Evolutionary conservation across 2,329 filamentous ascomycete genomes (phyloP), one percentile per base, ranked within the genome.

Genomic region (Ramularia endophylla): DNA sequence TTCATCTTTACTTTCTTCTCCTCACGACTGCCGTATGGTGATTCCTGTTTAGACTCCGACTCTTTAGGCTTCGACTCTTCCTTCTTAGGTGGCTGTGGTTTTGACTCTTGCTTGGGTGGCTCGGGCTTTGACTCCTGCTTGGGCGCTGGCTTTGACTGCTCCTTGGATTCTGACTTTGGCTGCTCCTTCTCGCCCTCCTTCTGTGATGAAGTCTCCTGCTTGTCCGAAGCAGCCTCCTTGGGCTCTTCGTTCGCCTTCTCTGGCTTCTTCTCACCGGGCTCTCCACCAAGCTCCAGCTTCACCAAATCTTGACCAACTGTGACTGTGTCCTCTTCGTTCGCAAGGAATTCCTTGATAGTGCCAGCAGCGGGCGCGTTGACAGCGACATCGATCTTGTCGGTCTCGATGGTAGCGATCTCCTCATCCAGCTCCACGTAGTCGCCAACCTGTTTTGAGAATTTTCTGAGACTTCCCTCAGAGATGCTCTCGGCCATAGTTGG

Each of bases 1-100:
- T 97, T 97, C 92, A 98, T 98, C 77, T 98, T 98, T 60, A 97
- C 87, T 47, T 88, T 81, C 51, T 87, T 83, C 73, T 98, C 90
- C 55, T 92, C 87, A 43, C 90, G 84, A 68, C 68, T 84, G 43
- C 87, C 87, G 41, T 82, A 68, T 25, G 73, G 64, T 18, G 67
- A 55, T 41, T 65, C 58, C 41, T 41, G 44, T 62, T 66, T 46
- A 58, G 52, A 54, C 13, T 65, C 64, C 18, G 61, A 53, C 37
- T 65, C 54, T 51, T 72, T 67, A 47, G 65, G 57, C 45, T 62
- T 59, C 46, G 64, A 51, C 30, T 64, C 60, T 44, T 63, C 54
- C 46, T 63, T 54, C 47, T 67, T 64, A 15, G 65, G 58, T 37
- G 44, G 51, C 25, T 58, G 51, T 50, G 70, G 60, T 53, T 72